Evolutionary conservation across 2,329 filamentous ascomycete genomes (phyloP).

Genomic region (Fusarium chaquense): DNA sequence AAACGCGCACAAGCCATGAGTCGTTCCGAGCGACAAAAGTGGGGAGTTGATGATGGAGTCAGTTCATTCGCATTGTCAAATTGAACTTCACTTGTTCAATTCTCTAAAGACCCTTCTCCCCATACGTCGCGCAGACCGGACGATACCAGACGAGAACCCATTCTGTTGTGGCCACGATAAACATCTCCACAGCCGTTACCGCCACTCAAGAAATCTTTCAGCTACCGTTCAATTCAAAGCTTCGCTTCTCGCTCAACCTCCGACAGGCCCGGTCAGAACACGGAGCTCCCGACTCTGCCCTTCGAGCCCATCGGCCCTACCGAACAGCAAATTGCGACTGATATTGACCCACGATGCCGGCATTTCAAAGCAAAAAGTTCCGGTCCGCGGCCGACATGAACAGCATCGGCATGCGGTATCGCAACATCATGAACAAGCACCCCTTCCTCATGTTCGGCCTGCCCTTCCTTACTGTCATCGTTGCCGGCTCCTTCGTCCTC

Average conservation of each 20-base stretch:
- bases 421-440: constrained; percentile 77
- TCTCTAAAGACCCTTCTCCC: neutral
- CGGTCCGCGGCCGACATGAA: constrained; percentile 73
- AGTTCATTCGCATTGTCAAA: constrained; percentile 17
- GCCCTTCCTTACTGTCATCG: constrained; percentile 89
- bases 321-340: neutral
- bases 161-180: neutral
- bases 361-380: constrained; percentile 79
- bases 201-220: constrained; percentile 1
- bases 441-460: constrained; percentile 95
- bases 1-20: constrained; percentile 38
- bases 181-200: constrained; percentile 22
- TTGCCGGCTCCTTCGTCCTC: constrained; percentile 92
- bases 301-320: constrained; percentile 10
- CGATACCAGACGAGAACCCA: constrained; percentile 5
- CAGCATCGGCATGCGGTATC: constrained; percentile 81
- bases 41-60: constrained; percentile 28
- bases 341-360: constrained; percentile 47
- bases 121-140: neutral
- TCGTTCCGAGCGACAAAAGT: constrained; percentile 14
- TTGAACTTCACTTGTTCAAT: constrained; percentile 19
- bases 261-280: neutral
- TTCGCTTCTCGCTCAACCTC: neutral
- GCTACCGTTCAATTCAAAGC: constrained; percentile 6
- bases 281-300: constrained; percentile 20